phyloP scores from a whole-genome alignment of 768 basidiomycete genomes.

The Russula foetens region DNA sequence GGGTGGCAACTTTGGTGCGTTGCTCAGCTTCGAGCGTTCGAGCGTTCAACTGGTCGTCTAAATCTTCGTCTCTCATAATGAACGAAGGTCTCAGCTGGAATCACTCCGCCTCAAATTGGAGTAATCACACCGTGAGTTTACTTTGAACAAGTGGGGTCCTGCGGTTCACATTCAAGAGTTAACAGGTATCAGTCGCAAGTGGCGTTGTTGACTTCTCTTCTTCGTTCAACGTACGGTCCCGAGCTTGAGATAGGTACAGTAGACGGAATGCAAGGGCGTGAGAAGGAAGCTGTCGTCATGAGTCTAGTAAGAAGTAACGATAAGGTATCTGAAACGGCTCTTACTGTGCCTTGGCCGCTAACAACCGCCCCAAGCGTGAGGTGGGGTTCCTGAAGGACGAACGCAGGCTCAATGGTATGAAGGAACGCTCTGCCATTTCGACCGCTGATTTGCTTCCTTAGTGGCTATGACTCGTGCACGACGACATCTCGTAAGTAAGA shows the following conservation, averaged over 20 bases:
- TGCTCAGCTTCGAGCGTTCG: background rate
- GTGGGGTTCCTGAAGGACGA: slow-evolving; percentile 95
- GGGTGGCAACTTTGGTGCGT: slow-evolving; percentile 73
- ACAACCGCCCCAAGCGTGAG: slow-evolving; percentile 46
- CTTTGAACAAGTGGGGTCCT: background rate
- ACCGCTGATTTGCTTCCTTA: slow-evolving; percentile 23
- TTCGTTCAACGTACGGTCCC: slow-evolving; percentile 61
- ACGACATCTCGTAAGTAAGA: slow-evolving; percentile 67
- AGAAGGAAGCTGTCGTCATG: slow-evolving; percentile 90
- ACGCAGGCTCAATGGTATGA: slow-evolving; percentile 75
- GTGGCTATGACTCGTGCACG: slow-evolving; percentile 91
- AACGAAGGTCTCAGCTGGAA: slow-evolving; percentile 47
- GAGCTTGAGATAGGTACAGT: slow-evolving; percentile 88
- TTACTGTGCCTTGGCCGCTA: background rate
- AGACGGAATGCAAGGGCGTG: slow-evolving; percentile 95
- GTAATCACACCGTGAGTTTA: slow-evolving; percentile 72
- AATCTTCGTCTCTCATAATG: background rate
- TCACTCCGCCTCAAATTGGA: slow-evolving; percentile 68
- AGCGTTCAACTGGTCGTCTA: background rate
- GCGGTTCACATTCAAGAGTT: background rate
- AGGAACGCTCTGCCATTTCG: background rate
- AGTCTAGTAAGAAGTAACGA: slow-evolving; percentile 90
- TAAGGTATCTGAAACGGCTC: slow-evolving; percentile 37
- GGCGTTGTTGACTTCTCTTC: slow-evolving; percentile 64
- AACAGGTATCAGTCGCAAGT: slow-evolving; percentile 91